Evolutionary conservation across 345 rosid species (phyloP), one percentile per base, ranked within the genome.

Genomic region (Lumnitzera racemosa): DNA sequence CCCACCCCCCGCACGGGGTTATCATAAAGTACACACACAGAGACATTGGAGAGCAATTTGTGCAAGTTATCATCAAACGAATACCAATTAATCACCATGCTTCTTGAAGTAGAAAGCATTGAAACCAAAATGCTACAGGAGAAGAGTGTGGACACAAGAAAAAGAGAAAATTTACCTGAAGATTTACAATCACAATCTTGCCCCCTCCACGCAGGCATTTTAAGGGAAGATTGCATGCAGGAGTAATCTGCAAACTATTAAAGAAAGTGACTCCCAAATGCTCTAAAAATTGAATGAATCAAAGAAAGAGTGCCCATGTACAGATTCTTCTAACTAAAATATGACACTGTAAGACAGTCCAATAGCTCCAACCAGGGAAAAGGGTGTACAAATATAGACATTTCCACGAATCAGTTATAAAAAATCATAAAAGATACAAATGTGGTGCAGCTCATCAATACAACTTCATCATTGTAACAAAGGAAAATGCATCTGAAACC

Each of bases 171-270:
- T 36, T 36, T 64, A 77, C 78, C 78, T 77, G 75, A 55, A 77
- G 78, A 51, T 73, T 73, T 13, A 73, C 73, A 16, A 77, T 77
- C 5, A 70, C 70, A 36, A 77, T 70, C 57, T 77, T 77, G 15
- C 78, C 81, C 58, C 81, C 78, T 46, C 70, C 61, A 23, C 65
- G 73, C 16, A 73, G 73, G 55, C 61, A 73, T 67, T 67, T 73
- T 36, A 77, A 53, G 13, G 81, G 81, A 49, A 77, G 60, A 49
- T 73, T 77, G 63, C 75, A 67, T 16, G 73, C 78, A 55, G 78
- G 81, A 61, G 75, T 73, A 13, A 70, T 70, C 70, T 70, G 78
- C 75, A 77, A 67, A 70, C 78, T 77, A 68, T 61, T 70, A 13
- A 41, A 2, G 9, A 47, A 47, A 23, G 25, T 53, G 25, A 36